Evolutionary conservation across 208 protist species (phyloP), one percentile per base, ranked within the genome.

Genomic region (Blastocrithidia nonstop): DNA sequence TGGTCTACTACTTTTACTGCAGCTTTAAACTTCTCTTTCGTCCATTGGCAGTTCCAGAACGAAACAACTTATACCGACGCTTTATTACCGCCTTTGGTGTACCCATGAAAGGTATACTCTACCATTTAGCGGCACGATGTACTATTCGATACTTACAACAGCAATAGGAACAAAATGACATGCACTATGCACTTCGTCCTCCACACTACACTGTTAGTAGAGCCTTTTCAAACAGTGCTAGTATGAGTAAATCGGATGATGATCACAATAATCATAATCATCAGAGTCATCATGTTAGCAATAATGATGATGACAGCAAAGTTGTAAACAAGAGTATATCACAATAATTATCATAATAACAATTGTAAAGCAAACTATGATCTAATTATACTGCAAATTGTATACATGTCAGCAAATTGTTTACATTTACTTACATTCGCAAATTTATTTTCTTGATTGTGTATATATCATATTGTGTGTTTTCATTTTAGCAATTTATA

Each of bases 1-100:
- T 89, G 11, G 52, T 89, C 15, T 84, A 70, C 48, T 84, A 73
- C 47, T 82, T 89, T 40, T 89, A 71, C 50, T 68, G 54, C n/a
- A 68, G 69, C 42, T 82, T 65, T 47, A 76, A 80, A 45, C 45
- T 77, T 24, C 51, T 89, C 15, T 67, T 89, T 46, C 68, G 65
- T 23, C 75, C 80, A n/a, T 57, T 89, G 20, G 68, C 73, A 6
- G 57, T 44, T 26, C 56, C 68, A 22, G 74, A 89, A 57, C 60
- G 71, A 4, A 61, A 54, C 19, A 89, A 84, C 58, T 78, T 89
- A 28, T 83, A 67, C 57, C 53, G 57, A 2, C 80, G 80, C 1
- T 50, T 89, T 15, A 51, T 71, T 31, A 59, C 48, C 1, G 70
- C 65, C 8, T 80, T 83, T 47, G 75, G 74, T 2, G 66, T 89